phyloP scores from a whole-genome alignment of 1,284 basidiomycete species.

The Ceratorhiza oryzae-sativae region DNA sequence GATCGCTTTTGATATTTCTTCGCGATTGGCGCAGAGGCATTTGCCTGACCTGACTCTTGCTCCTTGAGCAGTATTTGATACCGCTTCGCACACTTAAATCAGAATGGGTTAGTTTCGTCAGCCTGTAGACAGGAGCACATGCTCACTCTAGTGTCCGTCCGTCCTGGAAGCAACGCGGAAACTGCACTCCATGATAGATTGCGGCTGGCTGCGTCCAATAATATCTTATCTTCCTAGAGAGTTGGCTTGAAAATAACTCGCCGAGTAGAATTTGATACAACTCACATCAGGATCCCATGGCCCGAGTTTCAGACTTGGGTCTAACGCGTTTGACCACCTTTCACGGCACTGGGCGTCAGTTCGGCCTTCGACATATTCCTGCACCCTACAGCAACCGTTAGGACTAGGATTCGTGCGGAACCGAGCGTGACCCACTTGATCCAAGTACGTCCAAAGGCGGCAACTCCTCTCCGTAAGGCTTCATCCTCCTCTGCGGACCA shows the following conservation, averaged over 20 bases:
- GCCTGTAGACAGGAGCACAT: background rate
- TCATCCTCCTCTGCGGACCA: constrained; percentile 41
- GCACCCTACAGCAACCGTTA: constrained; percentile 25
- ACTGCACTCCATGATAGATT: constrained; percentile 37
- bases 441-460: constrained; percentile 37
- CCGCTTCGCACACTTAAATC: constrained; percentile 34
- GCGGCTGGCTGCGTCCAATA: constrained; percentile 26
- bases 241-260: background rate
- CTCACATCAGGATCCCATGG: constrained; percentile 40
- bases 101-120: background rate
- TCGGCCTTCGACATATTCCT: constrained; percentile 39
- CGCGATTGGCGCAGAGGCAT: background rate
- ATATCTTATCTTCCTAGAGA: constrained; percentile 36
- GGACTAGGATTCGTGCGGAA: background rate
- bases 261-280: background rate
- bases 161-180: constrained; percentile 38
- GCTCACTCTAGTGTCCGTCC: constrained; percentile 40
- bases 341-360: constrained; percentile 42
- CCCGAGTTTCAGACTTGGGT: constrained; percentile 39
- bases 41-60: constrained; percentile 14
- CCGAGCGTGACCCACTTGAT: constrained; percentile 16
- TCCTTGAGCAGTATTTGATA: constrained; percentile 36
- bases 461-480: constrained; percentile 31
- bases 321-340: constrained; percentile 40
- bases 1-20: constrained; percentile 7